Evolutionary conservation across 306 rosid species (phyloP).

Genomic region (Cicer cuneatum): DNA sequence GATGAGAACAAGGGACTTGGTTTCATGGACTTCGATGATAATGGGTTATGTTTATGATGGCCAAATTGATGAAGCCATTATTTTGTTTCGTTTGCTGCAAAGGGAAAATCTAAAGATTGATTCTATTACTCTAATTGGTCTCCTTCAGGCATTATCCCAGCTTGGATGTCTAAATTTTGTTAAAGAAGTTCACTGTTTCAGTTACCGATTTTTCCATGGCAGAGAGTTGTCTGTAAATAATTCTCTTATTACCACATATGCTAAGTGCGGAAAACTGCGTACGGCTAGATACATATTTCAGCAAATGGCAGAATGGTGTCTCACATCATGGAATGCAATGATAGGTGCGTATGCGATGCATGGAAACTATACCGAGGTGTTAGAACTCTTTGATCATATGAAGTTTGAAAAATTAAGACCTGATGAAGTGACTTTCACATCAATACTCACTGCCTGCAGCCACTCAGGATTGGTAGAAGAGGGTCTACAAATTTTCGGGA

Average conservation of each 20-base stretch:
- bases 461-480: conserved; percentile 59
- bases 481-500: conserved; percentile 51
- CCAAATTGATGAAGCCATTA: conserved; percentile 50
- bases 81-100: conserved; percentile 56
- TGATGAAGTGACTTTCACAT: conserved; percentile 58
- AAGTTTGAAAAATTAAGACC: conserved; percentile 46
- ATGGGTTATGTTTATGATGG: conserved; percentile 49
- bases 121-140: conserved; percentile 44
- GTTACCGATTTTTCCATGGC: conserved; percentile 45
- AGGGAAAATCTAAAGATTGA: conserved; percentile 45
- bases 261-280: conserved; percentile 55
- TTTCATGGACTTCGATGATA: conserved; percentile 69
- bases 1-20: conserved; percentile 47
- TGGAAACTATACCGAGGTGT: conserved; percentile 50
- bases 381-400: conserved; percentile 56
- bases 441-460: conserved; percentile 64
- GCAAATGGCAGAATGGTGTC: conserved; percentile 49
- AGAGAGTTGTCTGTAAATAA: conserved; percentile 49
- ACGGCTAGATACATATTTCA: conserved; percentile 52
- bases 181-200: conserved; percentile 57
- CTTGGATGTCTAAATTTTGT: conserved; percentile 51
- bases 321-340: conserved; percentile 66
- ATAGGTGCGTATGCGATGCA: conserved; percentile 61
- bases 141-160: conserved; percentile 59
- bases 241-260: conserved; percentile 56